Evolutionary conservation across 2,329 filamentous ascomycete species (phyloP), one percentile per base, ranked within the genome.

Genomic region (Pleomassaria siparia): DNA sequence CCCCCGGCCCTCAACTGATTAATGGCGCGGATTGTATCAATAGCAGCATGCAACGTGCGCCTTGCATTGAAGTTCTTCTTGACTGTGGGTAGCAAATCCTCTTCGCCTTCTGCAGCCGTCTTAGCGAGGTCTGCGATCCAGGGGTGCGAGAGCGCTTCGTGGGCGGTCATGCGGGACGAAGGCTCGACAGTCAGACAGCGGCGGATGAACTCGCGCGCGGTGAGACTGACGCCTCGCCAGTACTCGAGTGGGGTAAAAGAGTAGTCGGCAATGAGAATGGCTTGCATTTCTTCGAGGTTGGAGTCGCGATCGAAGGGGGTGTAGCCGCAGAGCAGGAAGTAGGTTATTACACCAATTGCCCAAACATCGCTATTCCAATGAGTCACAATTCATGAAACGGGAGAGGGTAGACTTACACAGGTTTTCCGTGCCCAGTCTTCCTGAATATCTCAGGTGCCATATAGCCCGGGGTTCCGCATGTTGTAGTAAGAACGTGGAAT

Each of bases 381-480:
- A 44, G 41, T 36, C 16, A 10, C 22, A 26, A n/a, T 10, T 25
- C 18, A 8, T 30, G 15, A 5, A 21, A 16, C 22, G 9, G 15
- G 43, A 13, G 25, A 18, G 13, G 33, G 0, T 21, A 5, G n/a
- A 51, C 73, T 60, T 78, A 85, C 82, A 99, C 94, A 59, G 94
- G 91, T 74, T 97, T 99, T 54, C 94, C 94, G 70, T 99, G 94
- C 21, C 94, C 94, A 7, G 88, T 91, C 79, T 99, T 99, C 73
- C 96, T 96, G 76, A 99, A 99, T 64, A 99, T 99, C 72, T 99
- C 94, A 18, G 94, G 94, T 2, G 94, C 94, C 94, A 99, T 99
- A 74, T 99, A 99, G 40, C 94, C 94, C 3, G 94, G 94, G 1
- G 94, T 99, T 50, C 94, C 94, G 70, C 94, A 99, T 1, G 94